Percentiles rank a stretch among this genome's conserved stretches.
These are phyloP conservation scores for Royoungia palumana DNA, from an alignment of 768 basidiomycete genomes.

Conservation along the genomic window DNA sequence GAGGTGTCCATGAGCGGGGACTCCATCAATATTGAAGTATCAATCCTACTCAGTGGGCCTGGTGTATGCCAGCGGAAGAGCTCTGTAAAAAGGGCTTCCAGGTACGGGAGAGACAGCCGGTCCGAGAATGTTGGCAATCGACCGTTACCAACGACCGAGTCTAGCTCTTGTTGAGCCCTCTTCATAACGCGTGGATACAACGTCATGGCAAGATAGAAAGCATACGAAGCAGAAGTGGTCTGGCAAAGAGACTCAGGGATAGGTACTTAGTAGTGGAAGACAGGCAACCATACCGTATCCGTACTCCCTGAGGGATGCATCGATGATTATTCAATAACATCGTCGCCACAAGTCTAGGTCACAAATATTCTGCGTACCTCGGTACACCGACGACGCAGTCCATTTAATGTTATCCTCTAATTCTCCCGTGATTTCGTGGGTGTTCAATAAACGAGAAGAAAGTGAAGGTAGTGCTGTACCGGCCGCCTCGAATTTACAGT, in stretches of 20 bases:
- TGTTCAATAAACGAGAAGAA: constrained; percentile 7
- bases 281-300: constrained; percentile 22
- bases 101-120: constrained; percentile 24
- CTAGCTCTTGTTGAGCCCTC: constrained; percentile 28
- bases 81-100: constrained; percentile 27
- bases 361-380: constrained; percentile 1
- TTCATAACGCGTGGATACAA: constrained; percentile 25
- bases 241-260: background rate
- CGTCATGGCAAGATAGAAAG: constrained; percentile 28
- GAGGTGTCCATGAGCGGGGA: background rate
- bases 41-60: constrained; percentile 8
- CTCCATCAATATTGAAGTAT: background rate
- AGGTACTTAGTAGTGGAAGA: constrained; percentile 13
- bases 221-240: constrained; percentile 9
- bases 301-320: constrained; percentile 18
- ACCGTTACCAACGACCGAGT: constrained; percentile 21
- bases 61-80: constrained; percentile 20
- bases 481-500: constrained; percentile 10
- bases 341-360: background rate
- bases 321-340: too few relatives aligned
- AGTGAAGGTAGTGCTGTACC: constrained; percentile 17
- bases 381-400: constrained; percentile 11
- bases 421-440: constrained; percentile 10
- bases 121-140: constrained; percentile 25
- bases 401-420: constrained; percentile 17